phyloP scores from a whole-genome alignment of 768 basidiomycete species.

The Zangia roseola region DNA sequence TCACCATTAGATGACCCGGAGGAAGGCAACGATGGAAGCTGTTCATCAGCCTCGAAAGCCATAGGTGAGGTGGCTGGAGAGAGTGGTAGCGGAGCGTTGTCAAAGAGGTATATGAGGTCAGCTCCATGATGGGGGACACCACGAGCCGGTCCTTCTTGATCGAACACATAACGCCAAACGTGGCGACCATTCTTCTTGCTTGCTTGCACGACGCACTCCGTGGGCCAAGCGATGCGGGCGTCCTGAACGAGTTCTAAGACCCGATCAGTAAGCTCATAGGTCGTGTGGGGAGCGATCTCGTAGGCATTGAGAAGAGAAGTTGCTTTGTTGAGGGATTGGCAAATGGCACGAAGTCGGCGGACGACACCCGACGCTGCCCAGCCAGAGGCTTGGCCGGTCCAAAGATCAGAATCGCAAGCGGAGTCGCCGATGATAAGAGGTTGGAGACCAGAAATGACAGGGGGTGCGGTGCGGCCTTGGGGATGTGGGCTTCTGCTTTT shows the following conservation, averaged over 20 bases:
- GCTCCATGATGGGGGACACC: slow-evolving; percentile 67
- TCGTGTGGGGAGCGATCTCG: slow-evolving; percentile 62
- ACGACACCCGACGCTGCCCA: slow-evolving; percentile 65
- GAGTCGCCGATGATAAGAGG: slow-evolving; percentile 78
- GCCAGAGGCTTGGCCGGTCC: slow-evolving; percentile 55
- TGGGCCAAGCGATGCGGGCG: slow-evolving; percentile 74
- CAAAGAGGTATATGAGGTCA: slow-evolving; percentile 77
- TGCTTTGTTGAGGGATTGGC: slow-evolving; percentile 64
- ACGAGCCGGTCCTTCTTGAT: slow-evolving; percentile 71
- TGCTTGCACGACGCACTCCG: slow-evolving; percentile 57
- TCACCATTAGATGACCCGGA: slow-evolving; percentile 27
- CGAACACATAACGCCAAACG: slow-evolving; percentile 83
- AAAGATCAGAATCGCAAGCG: slow-evolving; percentile 59
- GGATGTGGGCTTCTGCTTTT: slow-evolving; percentile 31
- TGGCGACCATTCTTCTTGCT: slow-evolving; percentile 51
- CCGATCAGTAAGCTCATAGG: slow-evolving; percentile 65
- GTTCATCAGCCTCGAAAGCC: slow-evolving; percentile 35
- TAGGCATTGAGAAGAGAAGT: slow-evolving; percentile 65
- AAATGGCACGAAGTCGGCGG: slow-evolving; percentile 70
- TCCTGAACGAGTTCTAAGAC: slow-evolving; percentile 77
- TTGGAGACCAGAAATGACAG: slow-evolving; percentile 39
- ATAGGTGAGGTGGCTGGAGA: slow-evolving; percentile 33
- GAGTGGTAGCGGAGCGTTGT: slow-evolving; percentile 61
- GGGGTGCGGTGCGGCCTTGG: slow-evolving; percentile 11
- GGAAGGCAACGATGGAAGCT: slow-evolving; percentile 29